Percentiles rank a stretch among this genome's conserved stretches.
Evolutionary conservation across 2,329 filamentous ascomycete species (phyloP).

Genomic region (Bipolaris zeicola): DNA sequence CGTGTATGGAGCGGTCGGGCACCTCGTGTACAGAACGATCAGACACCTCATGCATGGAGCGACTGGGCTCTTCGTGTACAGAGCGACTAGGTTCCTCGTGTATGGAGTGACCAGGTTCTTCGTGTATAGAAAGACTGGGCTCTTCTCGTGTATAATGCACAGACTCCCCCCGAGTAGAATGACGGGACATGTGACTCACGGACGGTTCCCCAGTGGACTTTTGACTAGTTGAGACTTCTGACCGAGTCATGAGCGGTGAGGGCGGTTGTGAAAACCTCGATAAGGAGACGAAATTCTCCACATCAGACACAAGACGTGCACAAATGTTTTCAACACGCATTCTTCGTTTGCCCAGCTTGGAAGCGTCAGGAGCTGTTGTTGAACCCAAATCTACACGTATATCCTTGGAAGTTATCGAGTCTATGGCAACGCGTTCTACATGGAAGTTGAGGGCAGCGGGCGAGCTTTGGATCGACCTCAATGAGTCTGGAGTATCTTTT

Average conservation of each 20-base stretch:
- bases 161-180: conserved; percentile 6
- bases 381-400: conserved; percentile 30
- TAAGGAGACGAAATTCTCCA: conserved; percentile 67
- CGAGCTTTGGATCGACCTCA: conserved; percentile 54
- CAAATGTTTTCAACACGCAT: conserved; percentile 67
- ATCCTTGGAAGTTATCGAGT: conserved; percentile 59
- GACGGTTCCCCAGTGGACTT: conserved; percentile 26
- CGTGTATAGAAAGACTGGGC: background rate
- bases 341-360: conserved; percentile 69
- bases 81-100: background rate
- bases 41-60: conserved; percentile 17
- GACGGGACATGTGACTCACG: conserved; percentile 15
- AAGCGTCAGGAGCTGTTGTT: conserved; percentile 24
- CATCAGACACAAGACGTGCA: conserved; percentile 70
- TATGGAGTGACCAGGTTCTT: background rate
- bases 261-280: conserved; percentile 63
- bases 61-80: background rate
- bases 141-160: background rate
- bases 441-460: conserved; percentile 69
- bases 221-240: conserved; percentile 39
- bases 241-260: conserved; percentile 61
- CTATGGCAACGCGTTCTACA: conserved; percentile 68
- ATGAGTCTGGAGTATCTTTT: conserved; percentile 58
- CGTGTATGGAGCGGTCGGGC: background rate
- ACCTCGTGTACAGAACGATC: conserved; percentile 6